These are phyloP conservation scores for Talaromyces liani DNA, from an alignment of 495 filamentous ascomycete species.

Conservation along the genomic window DNA sequence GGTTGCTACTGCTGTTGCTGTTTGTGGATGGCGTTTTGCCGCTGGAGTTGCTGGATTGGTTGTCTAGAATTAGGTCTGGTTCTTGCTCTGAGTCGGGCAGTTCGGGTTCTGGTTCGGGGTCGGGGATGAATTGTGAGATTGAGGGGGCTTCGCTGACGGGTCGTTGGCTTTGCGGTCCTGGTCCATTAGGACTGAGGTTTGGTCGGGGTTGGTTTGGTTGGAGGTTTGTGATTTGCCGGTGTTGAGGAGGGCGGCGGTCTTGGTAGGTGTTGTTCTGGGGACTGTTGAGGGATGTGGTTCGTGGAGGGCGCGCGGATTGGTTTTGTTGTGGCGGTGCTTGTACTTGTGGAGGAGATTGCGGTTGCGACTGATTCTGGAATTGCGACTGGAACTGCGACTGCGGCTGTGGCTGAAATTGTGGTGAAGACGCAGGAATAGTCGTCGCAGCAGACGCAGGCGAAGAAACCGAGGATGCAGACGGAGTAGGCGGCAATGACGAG, in stretches of 20 bases:
- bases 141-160: slow-evolving; percentile 17
- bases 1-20: neutral
- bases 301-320: neutral
- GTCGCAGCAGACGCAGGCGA: slow-evolving; percentile 6
- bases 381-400: slow-evolving; percentile 1
- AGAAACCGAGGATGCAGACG: slow-evolving; percentile 6
- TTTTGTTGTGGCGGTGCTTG: slow-evolving; percentile 6
- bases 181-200: neutral
- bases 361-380: neutral
- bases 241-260: neutral
- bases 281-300: neutral
- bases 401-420: slow-evolving; percentile 3
- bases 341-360: slow-evolving; percentile 5
- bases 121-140: slow-evolving; percentile 33
- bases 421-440: slow-evolving; percentile 3
- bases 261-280: neutral
- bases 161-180: neutral
- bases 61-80: slow-evolving; percentile 16
- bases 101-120: slow-evolving; percentile 21
- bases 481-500: neutral
- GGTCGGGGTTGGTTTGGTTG: slow-evolving; percentile 1
- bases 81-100: neutral
- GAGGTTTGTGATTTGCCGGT: neutral
- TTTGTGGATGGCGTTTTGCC: slow-evolving; percentile 13
- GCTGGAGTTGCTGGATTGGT: slow-evolving; percentile 2